These are phyloP conservation scores for Rheum nobile DNA, from an alignment of 148 eudicot genomes.

Conservation along the genomic window DNA sequence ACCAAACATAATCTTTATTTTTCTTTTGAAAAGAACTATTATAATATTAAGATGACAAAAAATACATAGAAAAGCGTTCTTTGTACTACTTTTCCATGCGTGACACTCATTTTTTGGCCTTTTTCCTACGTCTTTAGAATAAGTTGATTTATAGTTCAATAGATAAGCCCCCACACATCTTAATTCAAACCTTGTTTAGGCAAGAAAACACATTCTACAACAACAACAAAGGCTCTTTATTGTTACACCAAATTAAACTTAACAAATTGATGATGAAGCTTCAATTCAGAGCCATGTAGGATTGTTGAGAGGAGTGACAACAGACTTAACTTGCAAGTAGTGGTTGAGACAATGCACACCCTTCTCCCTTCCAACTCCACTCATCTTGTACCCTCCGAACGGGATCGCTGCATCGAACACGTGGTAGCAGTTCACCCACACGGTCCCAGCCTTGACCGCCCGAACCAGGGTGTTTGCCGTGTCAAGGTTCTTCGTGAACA, in stretches of 20 bases:
- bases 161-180: neutral
- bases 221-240: neutral
- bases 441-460: conserved; percentile 72
- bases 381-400: conserved; percentile 92
- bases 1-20: too few species aligned
- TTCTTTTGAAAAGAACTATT: too few species aligned
- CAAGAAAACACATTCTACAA: neutral
- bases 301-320: conserved; percentile 66
- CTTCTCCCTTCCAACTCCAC: conserved; percentile 89
- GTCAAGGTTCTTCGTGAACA: conserved; percentile 59
- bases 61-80: neutral
- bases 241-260: neutral
- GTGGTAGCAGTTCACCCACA: conserved; percentile 87
- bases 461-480: conserved; percentile 73
- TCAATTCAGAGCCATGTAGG: conserved; percentile 57
- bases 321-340: conserved; percentile 84
- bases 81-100: neutral
- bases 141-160: neutral
- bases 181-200: neutral
- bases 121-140: neutral
- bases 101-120: neutral
- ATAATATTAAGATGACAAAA: neutral
- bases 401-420: conserved; percentile 95
- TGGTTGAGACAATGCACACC: conserved; percentile 72
- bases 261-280: neutral